Evolutionary conservation across 441 rosid genomes (phyloP), one percentile per base, ranked within the genome.

Genomic region (Cnidoscolus chayamansa): DNA sequence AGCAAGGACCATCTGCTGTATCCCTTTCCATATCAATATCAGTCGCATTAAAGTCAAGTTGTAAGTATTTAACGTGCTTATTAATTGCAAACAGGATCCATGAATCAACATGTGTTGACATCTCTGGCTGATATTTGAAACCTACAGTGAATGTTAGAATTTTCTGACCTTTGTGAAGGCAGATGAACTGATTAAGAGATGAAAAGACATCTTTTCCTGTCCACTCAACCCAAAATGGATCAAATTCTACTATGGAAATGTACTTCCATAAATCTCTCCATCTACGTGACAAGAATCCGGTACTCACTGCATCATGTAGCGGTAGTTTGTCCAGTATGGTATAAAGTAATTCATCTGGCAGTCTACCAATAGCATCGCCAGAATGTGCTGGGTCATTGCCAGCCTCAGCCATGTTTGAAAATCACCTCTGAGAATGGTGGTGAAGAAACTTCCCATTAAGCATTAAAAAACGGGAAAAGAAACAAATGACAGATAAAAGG

Each of bases 231-330:
- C 67, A 63, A 8, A 51, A 63, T 19, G 67, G 67, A 43, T 45
- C 25, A 63, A 63, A 63, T 63, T 63, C 67, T 43, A 63, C 12
- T 15, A 63, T 45, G 35, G 67, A 43, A 63, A 63, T 63, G 35
- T 63, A 47, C 67, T 63, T 63, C 67, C 67, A 63, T 20, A 63
- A 43, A 12, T 63, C 67, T 45, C 53, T 63, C 67, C 67, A 63
- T 63, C 67, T 63, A 1, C 67, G 35, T 10, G 67, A 63, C 67
- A 63, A 45, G 32, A 63, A 63, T 45, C 53, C 67, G 3, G 67
- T 63, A 63, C 8, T 63, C 67, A 43, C 67, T 63, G 67, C 67
- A 17, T 43, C 32, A 17, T 10, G 2, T 63, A 63, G 32, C 43
- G 67, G 48, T 43, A 63, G 8, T 63, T 10, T 43, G 10, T 63